Percentiles rank a stretch among this genome's conserved stretches.
phyloP scores from a whole-genome alignment of 176 grass and related monocot species.

The Oryza longistaminata region DNA sequence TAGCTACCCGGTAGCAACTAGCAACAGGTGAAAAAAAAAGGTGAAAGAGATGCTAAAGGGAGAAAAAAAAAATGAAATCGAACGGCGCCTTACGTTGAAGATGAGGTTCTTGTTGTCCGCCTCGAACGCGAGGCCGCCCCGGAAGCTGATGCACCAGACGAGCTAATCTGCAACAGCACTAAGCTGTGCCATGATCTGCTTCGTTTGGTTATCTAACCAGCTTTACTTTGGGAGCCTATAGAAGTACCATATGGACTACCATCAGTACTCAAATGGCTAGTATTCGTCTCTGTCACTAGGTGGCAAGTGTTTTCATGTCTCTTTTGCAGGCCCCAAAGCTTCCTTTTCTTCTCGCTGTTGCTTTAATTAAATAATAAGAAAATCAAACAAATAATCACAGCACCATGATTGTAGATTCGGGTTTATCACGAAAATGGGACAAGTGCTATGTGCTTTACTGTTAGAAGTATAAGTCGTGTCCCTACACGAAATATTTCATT shows the following conservation, averaged over 20 bases:
- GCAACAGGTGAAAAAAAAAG: neutral
- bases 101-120: slow-evolving; percentile 85
- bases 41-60: no score
- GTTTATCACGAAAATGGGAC: neutral
- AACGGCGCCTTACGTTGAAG: slow-evolving; percentile 63
- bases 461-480: neutral
- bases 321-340: slow-evolving; percentile 7
- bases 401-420: slow-evolving; percentile 21
- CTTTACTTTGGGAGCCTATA: neutral
- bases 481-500: neutral
- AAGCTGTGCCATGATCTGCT: neutral
- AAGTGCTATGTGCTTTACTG: slow-evolving; percentile 14
- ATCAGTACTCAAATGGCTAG: neutral
- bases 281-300: slow-evolving; percentile 20
- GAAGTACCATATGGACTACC: neutral
- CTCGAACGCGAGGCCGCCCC: slow-evolving; percentile 80
- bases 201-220: neutral
- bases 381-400: neutral
- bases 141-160: slow-evolving; percentile 87
- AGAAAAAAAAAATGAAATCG: no score
- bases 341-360: neutral
- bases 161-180: slow-evolving; percentile 14
- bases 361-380: slow-evolving; percentile 34
- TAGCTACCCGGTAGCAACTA: neutral
- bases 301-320: slow-evolving; percentile 18